phyloP scores from a whole-genome alignment of 371 early-diverging fungal genomes.

The Mucor racemosus region DNA sequence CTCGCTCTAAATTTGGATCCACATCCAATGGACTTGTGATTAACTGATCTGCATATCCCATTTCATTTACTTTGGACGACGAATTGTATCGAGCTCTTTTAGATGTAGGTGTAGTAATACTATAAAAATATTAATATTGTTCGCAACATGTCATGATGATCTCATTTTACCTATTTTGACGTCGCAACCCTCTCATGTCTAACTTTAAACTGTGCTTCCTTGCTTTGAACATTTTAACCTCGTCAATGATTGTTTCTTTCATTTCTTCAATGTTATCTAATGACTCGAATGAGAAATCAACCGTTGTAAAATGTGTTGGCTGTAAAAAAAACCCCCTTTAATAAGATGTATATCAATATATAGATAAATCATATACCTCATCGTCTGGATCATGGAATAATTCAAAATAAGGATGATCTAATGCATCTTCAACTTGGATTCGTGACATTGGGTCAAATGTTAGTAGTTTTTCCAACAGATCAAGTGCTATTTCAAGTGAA shows the following conservation, averaged over 20 bases:
- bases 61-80: constrained; percentile 11
- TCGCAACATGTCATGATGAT: not conserved
- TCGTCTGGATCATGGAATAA: constrained; percentile 82
- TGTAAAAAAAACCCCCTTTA: constrained; percentile 29
- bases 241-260: constrained; percentile 86
- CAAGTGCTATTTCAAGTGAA: constrained; percentile 38
- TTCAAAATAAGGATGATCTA: constrained; percentile 80
- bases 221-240: constrained; percentile 76
- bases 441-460: constrained; percentile 82
- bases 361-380: constrained; percentile 24
- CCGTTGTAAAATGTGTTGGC: constrained; percentile 69
- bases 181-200: constrained; percentile 27
- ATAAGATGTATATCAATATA: not conserved
- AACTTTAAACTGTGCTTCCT: constrained; percentile 43
- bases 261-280: constrained; percentile 86
- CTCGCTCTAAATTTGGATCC: constrained; percentile 30
- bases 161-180: constrained; percentile 20
- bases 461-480: constrained; percentile 79
- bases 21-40: constrained; percentile 27
- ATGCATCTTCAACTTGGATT: constrained; percentile 83
- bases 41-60: constrained; percentile 26
- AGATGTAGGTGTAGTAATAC: constrained; percentile 24
- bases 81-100: constrained; percentile 15
- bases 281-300: constrained; percentile 94
- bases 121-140: not conserved